phyloP scores from a whole-genome alignment of 1,139 yeast species.

The Nakaseomyces kungkrabaensis region DNA sequence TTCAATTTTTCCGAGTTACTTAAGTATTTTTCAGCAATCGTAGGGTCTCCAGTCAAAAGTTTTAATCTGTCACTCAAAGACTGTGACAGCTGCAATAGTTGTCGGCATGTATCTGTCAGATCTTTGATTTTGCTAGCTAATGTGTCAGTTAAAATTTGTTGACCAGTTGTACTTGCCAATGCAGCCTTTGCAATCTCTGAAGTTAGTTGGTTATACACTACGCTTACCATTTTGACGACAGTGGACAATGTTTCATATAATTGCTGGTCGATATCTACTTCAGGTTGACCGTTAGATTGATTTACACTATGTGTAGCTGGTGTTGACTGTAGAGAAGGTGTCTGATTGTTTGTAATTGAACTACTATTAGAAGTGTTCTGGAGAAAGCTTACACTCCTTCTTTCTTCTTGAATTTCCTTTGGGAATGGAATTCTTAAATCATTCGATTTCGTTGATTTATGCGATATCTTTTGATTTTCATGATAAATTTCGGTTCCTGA shows the following conservation, averaged over 20 bases:
- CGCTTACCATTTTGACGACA: constrained; percentile 70
- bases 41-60: constrained; percentile 32
- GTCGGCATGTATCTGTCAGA: constrained; percentile 64
- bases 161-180: constrained; percentile 33
- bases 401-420: background rate
- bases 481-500: background rate
- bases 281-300: constrained; percentile 7
- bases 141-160: constrained; percentile 31
- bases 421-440: background rate
- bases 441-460: background rate
- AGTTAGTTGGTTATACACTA: constrained; percentile 69
- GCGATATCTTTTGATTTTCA: background rate
- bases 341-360: background rate
- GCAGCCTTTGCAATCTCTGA: constrained; percentile 70
- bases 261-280: constrained; percentile 60
- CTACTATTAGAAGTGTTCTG: background rate
- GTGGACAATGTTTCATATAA: constrained; percentile 62
- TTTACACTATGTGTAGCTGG: background rate
- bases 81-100: constrained; percentile 73
- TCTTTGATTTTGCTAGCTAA: constrained; percentile 66
- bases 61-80: constrained; percentile 50
- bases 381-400: background rate
- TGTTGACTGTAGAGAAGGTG: background rate
- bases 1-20: constrained; percentile 51
- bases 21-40: constrained; percentile 32